These are phyloP conservation scores for Babesia caballi DNA, from an alignment of 169 alveolate species.

Conservation along the genomic window DNA sequence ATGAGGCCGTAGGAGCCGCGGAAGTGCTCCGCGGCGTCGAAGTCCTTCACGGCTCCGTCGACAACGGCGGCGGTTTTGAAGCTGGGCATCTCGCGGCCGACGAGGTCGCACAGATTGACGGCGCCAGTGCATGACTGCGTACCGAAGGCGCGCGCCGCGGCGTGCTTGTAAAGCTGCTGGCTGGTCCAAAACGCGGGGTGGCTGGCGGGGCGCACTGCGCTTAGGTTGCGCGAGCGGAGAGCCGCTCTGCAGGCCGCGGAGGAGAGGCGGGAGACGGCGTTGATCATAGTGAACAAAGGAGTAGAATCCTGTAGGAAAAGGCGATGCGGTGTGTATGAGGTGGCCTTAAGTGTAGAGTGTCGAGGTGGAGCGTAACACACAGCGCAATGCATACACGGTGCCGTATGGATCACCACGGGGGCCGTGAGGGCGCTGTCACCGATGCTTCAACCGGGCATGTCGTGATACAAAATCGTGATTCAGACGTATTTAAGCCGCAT, in stretches of 20 bases:
- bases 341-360: background rate
- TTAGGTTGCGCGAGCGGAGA: background rate
- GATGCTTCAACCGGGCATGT: too few species aligned
- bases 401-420: too few species aligned
- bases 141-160: slow-evolving; percentile 4
- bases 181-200: background rate
- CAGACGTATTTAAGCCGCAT: too few species aligned
- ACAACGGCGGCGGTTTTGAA: slow-evolving; percentile 69
- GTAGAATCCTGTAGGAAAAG: background rate
- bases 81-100: slow-evolving; percentile 63
- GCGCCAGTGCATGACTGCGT: background rate
- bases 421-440: too few species aligned
- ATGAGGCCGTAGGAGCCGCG: slow-evolving; percentile 68
- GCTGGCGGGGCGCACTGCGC: background rate
- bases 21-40: slow-evolving; percentile 62
- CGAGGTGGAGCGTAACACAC: background rate
- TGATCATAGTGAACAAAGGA: background rate
- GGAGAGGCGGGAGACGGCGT: background rate
- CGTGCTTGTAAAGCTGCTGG: background rate
- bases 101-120: slow-evolving; percentile 28
- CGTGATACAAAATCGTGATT: too few species aligned
- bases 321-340: background rate
- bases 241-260: slow-evolving; percentile 15
- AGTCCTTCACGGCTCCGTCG: slow-evolving; percentile 60
- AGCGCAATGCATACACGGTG: background rate